Percentiles rank a stretch among this genome's conserved stretches.
Evolutionary conservation across 2,329 filamentous ascomycete genomes (phyloP).

Genomic region (Waltergamsia citrina): DNA sequence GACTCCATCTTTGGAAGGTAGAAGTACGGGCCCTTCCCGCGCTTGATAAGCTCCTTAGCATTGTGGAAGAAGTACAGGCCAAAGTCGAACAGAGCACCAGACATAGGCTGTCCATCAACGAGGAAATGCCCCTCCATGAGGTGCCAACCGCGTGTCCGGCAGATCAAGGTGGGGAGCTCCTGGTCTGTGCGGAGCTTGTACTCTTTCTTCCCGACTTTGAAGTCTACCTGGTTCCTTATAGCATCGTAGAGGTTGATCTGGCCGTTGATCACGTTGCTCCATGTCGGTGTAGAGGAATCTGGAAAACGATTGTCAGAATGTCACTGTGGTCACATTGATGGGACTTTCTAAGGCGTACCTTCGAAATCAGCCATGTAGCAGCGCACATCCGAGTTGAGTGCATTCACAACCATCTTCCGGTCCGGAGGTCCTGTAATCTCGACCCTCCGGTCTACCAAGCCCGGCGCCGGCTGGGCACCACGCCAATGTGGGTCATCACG

Average conservation of each 20-base stretch:
- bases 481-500: constrained; percentile 82
- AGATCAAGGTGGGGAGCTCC: constrained; percentile 69
- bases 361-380: constrained; percentile 95
- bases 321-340: neutral
- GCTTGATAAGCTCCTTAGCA: constrained; percentile 67
- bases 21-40: constrained; percentile 77
- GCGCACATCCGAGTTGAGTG: constrained; percentile 81
- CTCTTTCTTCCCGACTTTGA: constrained; percentile 79
- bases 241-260: constrained; percentile 88
- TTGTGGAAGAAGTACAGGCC: constrained; percentile 95
- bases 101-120: constrained; percentile 79
- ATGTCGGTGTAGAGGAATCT: constrained; percentile 79
- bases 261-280: constrained; percentile 92
- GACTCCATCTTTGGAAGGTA: constrained; percentile 90
- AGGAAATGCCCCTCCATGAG: constrained; percentile 89
- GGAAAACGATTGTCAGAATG: neutral
- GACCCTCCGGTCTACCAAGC: constrained; percentile 73
- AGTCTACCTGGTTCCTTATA: constrained; percentile 77
- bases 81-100: constrained; percentile 79
- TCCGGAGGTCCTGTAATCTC: constrained; percentile 89
- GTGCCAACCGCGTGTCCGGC: constrained; percentile 83
- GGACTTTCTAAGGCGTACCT: constrained; percentile 39
- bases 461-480: constrained; percentile 73
- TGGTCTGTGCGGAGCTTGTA: constrained; percentile 87
- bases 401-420: constrained; percentile 91